Conservation (phyloP, 2,329 filamentous ascomycete genomes). For the Xylariaceae sp. region DNA sequence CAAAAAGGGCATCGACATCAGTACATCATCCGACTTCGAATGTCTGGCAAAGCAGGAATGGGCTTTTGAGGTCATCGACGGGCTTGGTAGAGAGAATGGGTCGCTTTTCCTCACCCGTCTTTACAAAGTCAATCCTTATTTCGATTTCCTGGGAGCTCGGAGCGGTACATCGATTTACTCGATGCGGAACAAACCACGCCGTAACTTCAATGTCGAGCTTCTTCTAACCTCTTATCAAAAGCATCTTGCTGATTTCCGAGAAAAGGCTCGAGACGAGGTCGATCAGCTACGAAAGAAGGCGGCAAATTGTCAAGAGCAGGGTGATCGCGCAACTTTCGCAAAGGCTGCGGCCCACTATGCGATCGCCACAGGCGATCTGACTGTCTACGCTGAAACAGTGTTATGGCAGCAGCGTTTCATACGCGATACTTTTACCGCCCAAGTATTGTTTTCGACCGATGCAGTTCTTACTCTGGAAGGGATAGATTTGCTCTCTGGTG, state of each 20-base stretch:
- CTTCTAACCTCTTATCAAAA: conserved; percentile 1
- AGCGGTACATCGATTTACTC: conserved; percentile 7
- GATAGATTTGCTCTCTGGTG: conserved; percentile 11
- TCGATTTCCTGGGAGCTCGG: conserved; percentile 2
- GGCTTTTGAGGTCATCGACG: conserved; percentile 5
- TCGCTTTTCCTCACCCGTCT: conserved; percentile 3
- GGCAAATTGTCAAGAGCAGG: conserved; percentile 5
- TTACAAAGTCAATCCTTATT: conserved; percentile 9
- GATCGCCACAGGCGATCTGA: conserved; percentile 11
- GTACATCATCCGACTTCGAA: conserved; percentile 8
- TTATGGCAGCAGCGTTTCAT: conserved; percentile 15
- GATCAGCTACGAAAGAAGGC: conserved; percentile 12
- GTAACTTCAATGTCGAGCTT: conserved; percentile 17
- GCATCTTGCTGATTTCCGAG: conserved; percentile 1
- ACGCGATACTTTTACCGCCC: conserved; percentile 6
- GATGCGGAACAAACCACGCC: background rate
- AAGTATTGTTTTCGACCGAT: conserved; percentile 1
- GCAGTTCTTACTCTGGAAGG: conserved; percentile 8
- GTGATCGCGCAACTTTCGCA: conserved; percentile 11
- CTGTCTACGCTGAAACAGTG: conserved; percentile 11
- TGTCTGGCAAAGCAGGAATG: conserved; percentile 13
- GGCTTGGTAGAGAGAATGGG: conserved; percentile 7
- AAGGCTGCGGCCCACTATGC: conserved; percentile 11
- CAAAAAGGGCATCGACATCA: conserved; percentile 11
- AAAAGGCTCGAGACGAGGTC: conserved; percentile 9